A percentile compares a stretch with the other conserved stretches of the same genome.
These are phyloP conservation scores for Pisolithus marmoratus DNA, from an alignment of 768 basidiomycete genomes.

Conservation along the genomic window DNA sequence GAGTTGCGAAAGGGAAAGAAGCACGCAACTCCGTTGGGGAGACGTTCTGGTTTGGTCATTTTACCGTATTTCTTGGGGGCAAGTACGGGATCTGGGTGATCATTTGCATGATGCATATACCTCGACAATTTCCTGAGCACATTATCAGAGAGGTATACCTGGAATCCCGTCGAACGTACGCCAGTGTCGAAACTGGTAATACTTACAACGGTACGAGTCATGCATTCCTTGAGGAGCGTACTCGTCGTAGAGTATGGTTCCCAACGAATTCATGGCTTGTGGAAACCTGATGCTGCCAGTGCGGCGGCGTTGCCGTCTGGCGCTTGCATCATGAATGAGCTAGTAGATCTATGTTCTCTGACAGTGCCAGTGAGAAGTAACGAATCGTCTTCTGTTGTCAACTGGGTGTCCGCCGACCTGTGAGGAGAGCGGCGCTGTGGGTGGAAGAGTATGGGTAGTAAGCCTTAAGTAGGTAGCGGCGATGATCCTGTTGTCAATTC, in stretches of 20 bases:
- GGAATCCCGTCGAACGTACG: constrained; percentile 82
- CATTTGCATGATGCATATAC: constrained; percentile 72
- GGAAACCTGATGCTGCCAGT: constrained; percentile 41
- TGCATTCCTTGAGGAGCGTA: constrained; percentile 53
- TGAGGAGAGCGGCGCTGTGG: constrained; percentile 34
- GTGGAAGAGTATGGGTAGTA: constrained; percentile 15
- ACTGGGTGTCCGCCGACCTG: constrained; percentile 84
- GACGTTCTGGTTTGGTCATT: constrained; percentile 57
- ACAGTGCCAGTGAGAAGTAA: constrained; percentile 74
- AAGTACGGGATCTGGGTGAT: constrained; percentile 46
- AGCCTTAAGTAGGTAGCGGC: too few species aligned
- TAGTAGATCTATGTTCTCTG: constrained; percentile 69
- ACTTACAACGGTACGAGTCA: constrained; percentile 61
- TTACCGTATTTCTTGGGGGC: constrained; percentile 79
- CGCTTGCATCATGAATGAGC: constrained; percentile 31
- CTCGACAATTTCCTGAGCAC: constrained; percentile 31
- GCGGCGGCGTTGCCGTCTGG: constrained; percentile 21
- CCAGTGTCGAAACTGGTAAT: constrained; percentile 78
- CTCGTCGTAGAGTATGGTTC: constrained; percentile 80
- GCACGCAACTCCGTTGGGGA: constrained; percentile 63
- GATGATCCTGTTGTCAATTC: too few species aligned
- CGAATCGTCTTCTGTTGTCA: constrained; percentile 59
- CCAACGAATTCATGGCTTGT: constrained; percentile 80
- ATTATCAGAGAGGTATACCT: constrained; percentile 43
- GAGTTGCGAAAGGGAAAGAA: too few species aligned